Base-by-base conservation (phyloP, 768 basidiomycete species). In the Suillus americanus region DNA sequence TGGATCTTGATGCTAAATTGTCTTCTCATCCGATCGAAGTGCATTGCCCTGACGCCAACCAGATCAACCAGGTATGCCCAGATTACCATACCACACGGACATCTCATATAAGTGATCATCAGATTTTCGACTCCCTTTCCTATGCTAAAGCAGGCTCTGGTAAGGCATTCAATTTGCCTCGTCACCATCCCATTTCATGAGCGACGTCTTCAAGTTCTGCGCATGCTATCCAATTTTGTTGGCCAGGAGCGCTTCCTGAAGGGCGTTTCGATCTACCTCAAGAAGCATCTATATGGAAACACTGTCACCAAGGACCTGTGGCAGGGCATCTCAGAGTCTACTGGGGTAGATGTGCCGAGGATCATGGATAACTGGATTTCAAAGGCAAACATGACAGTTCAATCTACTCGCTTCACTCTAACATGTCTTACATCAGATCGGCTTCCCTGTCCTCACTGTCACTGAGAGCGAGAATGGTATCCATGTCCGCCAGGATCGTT, bases 21-120 rank as follows among this genome's bases (percentile, higher is more conserved):
- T 94, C 93, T 25, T 94, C 92, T 13, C 96, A 99, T 74, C 92
- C 97, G 1, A 91, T 99, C 69, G 94, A 98, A 74, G 93, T 97
- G 33, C 89, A 90, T 16, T 94, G 91, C 72, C 91, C 89, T 0
- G 93, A 96, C 73, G 90, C 92, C 9, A 90, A 91, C 71, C 84
- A 89, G 69, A 92, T 95, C 71, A 90, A 90, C 70, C 89, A 90
- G 80, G 88, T 88, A 54, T 55, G 30, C 0, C 28, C 60, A 23
- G 10, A 41, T 45, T 25, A 7, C 16, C 37, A 16, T 33, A 50
- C 14, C n/a, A 40, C 55, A 50, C 16, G 25, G 25, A 18, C 45
- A 61, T 53, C 53, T 48, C 23, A 25, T 54, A 20, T 28, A 41
- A 41, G 8, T 37, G 9, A 41, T 37, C 46, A 51, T n/a, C 74